Percentiles rank a stretch among this genome's conserved stretches.
Evolutionary conservation across 805 yeast genomes (phyloP).

Genomic region (Candida insectorum): DNA sequence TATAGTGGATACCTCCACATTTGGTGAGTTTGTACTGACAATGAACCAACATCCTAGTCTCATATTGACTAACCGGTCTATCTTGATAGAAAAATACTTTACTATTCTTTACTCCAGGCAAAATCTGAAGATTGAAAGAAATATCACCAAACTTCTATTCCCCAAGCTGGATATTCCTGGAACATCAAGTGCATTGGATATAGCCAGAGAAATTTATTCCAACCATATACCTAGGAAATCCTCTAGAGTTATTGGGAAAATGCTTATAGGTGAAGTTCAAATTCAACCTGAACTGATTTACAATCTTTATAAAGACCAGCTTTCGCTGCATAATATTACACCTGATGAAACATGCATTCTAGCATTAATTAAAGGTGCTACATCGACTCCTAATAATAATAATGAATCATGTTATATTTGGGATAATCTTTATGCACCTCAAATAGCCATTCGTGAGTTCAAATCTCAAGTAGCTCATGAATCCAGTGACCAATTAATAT

Average conservation of each 20-base stretch:
- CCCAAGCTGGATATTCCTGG: neutral
- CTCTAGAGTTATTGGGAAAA: conserved; percentile 24
- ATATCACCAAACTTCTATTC: neutral
- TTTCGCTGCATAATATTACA: conserved; percentile 11
- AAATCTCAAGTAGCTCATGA: conserved; percentile 28
- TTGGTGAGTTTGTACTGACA: conserved; percentile 15
- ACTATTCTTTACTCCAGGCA: conserved; percentile 17
- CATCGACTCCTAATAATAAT: conserved; percentile 13
- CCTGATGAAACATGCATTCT: conserved; percentile 32
- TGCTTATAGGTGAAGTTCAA: conserved; percentile 35
- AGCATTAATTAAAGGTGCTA: conserved; percentile 50
- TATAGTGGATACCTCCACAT: conserved; percentile 9
- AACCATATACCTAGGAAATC: conserved; percentile 21
- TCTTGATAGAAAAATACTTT: conserved; percentile 28
- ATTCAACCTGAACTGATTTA: conserved; percentile 26
- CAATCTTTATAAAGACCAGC: conserved; percentile 24
- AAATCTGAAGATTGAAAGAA: neutral
- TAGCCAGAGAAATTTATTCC: conserved; percentile 27
- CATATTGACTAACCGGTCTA: conserved; percentile 4
- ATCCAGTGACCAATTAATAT: conserved; percentile 14
- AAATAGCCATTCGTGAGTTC: conserved; percentile 58
- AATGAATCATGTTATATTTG: conserved; percentile 32
- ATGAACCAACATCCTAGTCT: conserved; percentile 1
- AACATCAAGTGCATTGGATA: neutral
- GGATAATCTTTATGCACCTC: conserved; percentile 54